Conservation (phyloP, 495 filamentous ascomycete genomes). For the Podospora pseudocomata region DNA sequence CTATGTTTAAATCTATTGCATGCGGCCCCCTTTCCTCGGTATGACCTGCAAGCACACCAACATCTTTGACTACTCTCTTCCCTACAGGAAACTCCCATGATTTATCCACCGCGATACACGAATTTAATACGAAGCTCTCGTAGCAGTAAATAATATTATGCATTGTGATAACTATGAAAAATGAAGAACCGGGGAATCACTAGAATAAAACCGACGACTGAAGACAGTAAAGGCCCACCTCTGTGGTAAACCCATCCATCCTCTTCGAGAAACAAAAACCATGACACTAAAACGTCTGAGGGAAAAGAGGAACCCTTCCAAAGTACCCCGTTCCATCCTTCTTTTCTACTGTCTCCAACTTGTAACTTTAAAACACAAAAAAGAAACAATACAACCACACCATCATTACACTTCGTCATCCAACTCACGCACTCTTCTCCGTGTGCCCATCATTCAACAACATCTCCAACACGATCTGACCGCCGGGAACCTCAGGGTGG, state of each 20-base stretch:
- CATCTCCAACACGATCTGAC: constrained; percentile 87
- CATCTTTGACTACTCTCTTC: too few species aligned
- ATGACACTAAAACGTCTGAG: neutral
- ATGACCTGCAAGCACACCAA: too few species aligned
- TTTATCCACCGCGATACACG: neutral
- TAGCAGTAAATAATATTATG: neutral
- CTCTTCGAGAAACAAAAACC: neutral
- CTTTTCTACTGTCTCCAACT: neutral
- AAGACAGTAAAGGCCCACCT: neutral
- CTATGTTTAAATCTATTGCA: neutral
- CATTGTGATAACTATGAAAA: neutral
- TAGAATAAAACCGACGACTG: neutral
- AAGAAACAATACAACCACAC: neutral
- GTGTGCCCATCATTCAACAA: constrained; percentile 90
- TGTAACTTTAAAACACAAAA: neutral
- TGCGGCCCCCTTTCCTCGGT: too few species aligned
- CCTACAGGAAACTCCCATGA: too few species aligned
- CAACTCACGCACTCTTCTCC: constrained; percentile 49
- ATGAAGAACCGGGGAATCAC: neutral
- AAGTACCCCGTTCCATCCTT: neutral
- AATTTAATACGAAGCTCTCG: neutral
- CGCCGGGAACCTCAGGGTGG: constrained; percentile 77
- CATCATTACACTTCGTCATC: neutral
- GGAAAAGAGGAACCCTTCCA: neutral
- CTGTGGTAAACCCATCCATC: neutral